A percentile compares a stretch with the other conserved stretches of the same genome.
These are phyloP conservation scores for Psilocybe cyanescens DNA, from an alignment of 768 basidiomycete genomes.

Conservation along the genomic window DNA sequence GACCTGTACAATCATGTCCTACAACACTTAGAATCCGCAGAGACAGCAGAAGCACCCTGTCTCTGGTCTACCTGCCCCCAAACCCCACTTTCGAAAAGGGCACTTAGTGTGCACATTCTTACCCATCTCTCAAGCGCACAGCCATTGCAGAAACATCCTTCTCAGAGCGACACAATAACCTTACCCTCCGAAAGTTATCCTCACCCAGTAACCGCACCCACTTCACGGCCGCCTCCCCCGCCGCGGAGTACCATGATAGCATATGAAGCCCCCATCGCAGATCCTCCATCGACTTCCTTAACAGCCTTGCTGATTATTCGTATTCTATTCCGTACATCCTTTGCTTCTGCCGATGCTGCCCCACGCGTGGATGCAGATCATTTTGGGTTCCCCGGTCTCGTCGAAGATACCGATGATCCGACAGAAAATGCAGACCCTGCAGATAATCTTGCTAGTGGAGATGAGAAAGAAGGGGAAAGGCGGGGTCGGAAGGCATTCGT, in stretches of 20 bases:
- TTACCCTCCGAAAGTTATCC: conserved; percentile 57
- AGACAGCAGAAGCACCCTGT: conserved; percentile 56
- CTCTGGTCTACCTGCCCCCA: conserved; percentile 74
- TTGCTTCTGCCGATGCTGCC: conserved; percentile 67
- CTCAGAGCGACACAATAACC: conserved; percentile 76
- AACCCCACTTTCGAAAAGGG: conserved; percentile 46
- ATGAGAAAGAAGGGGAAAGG: conserved; percentile 70
- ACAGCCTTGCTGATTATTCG: conserved; percentile 84
- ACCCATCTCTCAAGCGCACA: conserved; percentile 75
- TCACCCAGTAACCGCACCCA: conserved; percentile 66
- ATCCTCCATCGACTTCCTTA: conserved; percentile 76
- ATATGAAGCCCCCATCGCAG: conserved; percentile 58
- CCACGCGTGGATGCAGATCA: conserved; percentile 82
- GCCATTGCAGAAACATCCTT: conserved; percentile 58
- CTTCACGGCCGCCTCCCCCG: conserved; percentile 70
- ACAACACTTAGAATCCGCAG: conserved; percentile 52
- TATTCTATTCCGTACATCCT: conserved; percentile 80
- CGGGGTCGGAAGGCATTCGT: conserved; percentile 76
- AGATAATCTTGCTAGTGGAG: conserved; percentile 51
- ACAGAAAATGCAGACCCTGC: conserved; percentile 42
- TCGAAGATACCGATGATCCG: conserved; percentile 79
- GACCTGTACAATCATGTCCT: conserved; percentile 78
- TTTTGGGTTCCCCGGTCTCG: conserved; percentile 86
- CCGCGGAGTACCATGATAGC: conserved; percentile 64
- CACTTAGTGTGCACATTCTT: conserved; percentile 68